phyloP scores from a whole-genome alignment of 306 rosid genomes.

The Malus sieversii region DNA sequence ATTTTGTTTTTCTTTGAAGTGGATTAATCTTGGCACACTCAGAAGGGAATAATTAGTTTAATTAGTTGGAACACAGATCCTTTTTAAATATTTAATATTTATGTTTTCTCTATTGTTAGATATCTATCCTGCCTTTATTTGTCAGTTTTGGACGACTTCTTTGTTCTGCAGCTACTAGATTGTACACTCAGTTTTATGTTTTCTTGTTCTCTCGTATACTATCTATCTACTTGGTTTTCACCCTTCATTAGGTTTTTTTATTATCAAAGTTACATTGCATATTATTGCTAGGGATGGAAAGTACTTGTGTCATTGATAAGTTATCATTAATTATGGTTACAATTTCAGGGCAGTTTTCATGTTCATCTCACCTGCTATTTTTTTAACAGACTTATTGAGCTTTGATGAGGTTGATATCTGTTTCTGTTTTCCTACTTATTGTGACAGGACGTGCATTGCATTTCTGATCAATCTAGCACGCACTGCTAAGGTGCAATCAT shows the following conservation, averaged over 20 bases:
- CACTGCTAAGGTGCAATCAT: constrained; percentile 54
- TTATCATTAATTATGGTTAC: not conserved
- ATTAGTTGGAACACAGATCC: not conserved
- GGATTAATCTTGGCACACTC: not conserved
- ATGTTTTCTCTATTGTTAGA: not conserved
- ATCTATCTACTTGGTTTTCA: not conserved
- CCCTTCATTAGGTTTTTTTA: not conserved
- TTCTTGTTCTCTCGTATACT: not conserved
- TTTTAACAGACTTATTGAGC: not conserved
- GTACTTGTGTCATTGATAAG: not conserved
- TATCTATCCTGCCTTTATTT: not conserved
- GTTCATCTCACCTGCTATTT: not conserved
- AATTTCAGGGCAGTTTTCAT: not conserved
- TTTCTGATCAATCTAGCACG: constrained; percentile 70
- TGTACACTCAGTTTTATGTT: not conserved
- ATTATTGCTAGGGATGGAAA: not conserved
- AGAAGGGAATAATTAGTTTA: not conserved
- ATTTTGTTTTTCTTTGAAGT: not conserved
- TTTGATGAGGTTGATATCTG: not conserved
- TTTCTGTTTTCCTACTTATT: constrained; percentile 4
- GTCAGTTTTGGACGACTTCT: not conserved
- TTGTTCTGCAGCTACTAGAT: not conserved
- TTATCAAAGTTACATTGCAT: not conserved
- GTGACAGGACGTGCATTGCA: constrained; percentile 52
- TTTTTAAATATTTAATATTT: not conserved